Conservation (phyloP, 306 rosid species). For the Nissolia schottii region DNA sequence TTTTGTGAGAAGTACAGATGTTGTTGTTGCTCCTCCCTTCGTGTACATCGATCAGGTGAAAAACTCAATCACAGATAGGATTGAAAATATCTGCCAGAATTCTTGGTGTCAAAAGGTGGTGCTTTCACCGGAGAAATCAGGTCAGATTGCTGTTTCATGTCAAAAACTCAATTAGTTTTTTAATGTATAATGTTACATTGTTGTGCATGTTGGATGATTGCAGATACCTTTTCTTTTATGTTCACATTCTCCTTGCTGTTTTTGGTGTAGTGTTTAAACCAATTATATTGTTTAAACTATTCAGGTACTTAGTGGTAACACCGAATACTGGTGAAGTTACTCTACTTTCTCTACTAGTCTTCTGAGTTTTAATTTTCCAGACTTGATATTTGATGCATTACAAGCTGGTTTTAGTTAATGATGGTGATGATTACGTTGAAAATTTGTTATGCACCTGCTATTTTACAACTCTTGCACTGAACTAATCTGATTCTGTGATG, state of each 20-base stretch:
- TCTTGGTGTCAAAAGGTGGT: constrained; percentile 98
- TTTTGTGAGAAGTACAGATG: constrained; percentile 56
- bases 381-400: too few relatives aligned
- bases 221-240: background rate
- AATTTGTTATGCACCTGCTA: too few relatives aligned
- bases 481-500: too few relatives aligned
- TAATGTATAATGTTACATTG: background rate
- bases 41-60: constrained; percentile 86
- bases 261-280: background rate
- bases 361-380: too few relatives aligned
- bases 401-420: too few relatives aligned
- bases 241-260: background rate
- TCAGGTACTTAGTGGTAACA: too few relatives aligned
- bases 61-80: constrained; percentile 64
- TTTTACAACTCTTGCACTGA: too few relatives aligned
- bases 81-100: constrained; percentile 87
- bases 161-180: background rate
- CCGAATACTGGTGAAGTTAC: too few relatives aligned
- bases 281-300: constrained; percentile 3
- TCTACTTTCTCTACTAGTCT: too few relatives aligned
- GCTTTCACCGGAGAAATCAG: constrained; percentile 99
- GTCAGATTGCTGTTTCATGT: constrained; percentile 40
- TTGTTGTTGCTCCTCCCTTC: constrained; percentile 96
- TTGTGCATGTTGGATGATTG: background rate
- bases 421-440: too few relatives aligned